Evolutionary conservation across 306 rosid genomes (phyloP), one percentile per base, ranked within the genome.

Genomic region (Vigna mungo): DNA sequence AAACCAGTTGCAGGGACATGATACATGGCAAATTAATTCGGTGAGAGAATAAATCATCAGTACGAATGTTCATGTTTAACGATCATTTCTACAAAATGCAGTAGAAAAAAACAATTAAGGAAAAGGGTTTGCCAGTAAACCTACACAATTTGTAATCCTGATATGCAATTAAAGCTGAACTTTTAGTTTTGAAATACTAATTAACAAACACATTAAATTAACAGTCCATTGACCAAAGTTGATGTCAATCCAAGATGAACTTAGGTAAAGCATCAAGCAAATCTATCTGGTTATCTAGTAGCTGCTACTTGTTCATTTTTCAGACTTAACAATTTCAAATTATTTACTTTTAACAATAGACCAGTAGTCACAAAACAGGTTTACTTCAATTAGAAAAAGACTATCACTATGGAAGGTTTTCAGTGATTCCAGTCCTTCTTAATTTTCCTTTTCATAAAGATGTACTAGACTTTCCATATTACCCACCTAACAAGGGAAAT

Each of bases 221-320:
- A 27, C 30, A 20, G 61, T 54, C 11, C 23, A 5, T 4, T 27
- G 36, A 30, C 9, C 21, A 20, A 3, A 3, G 46, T 10, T 23
- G n/a, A 65, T 37, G 27, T 17, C 64, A 76, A 76, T 36, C 10
- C 39, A 21, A 51, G 32, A n/a, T 6, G 56, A 54, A 41, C 66
- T 27, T 2, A 6, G 8, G 17, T 16, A 23, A 61, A 27, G 37
- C 43, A 44, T 25, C 25, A 60, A 44, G 48, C 10, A 36, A 74
- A 43, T 58, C 17, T 25, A 49, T 23, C 41, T 23, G 4, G 23
- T 9, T 21, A 25, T 58, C 10, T 7, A 41, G 55, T 23, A 2
- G 25, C 16, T 4, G 25, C 10, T 56, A 41, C 2, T 72, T 1
- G 9, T 56, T 72, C 25, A 32, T 43, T 15, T 41, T 72, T 39